Evolutionary conservation across 2,329 filamentous ascomycete species (phyloP), one percentile per base, ranked within the genome.

Genomic region (Stemphylium beticola): DNA sequence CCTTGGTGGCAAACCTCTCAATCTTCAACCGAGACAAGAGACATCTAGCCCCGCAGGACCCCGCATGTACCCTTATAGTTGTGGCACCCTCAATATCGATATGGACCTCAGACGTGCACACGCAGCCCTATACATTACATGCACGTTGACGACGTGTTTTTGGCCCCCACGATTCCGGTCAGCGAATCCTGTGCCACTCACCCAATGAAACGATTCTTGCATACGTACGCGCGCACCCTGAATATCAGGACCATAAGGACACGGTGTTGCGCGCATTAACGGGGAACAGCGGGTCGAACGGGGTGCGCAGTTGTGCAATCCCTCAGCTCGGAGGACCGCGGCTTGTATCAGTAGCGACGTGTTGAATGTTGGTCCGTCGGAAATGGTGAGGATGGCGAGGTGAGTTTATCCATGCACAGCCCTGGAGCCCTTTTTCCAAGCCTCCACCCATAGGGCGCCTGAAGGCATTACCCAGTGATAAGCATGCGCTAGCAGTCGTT

Each of bases 141-240:
- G 57, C 48, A 46, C 17, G 57, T 53, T 51, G 37, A 42, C 43
- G 51, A 41, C 45, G 48, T 45, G 53, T 51, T 56, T 62, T 55
- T 60, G 57, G 61, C 61, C 61, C 61, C 61, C 59, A 62, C 55
- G 49, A 50, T 57, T 60, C 61, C 61, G 61, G 61, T 64, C 52
- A 64, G 39, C 36, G 39, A 29, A 37, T 37, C 29, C 18, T 29
- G 31, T 42, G 40, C 29, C 46, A 53, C 33, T 49, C 44, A 55
- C 45, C 54, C 54, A 61, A 55, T 55, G 20, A 32, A 46, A 31
- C 9, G 36, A 12, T 14, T 15, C 17, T 10, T 38, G 57, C 54
- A 55, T 52, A 55, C 54, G 55, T 58, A 53, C 42, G 43, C 37
- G 38, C 47, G 20, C 42, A 54, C 43, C 58, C 52, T 44, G 36